These are phyloP conservation scores for Guadua angustifolia DNA, from an alignment of 176 grass and related monocot species.

Conservation along the genomic window DNA sequence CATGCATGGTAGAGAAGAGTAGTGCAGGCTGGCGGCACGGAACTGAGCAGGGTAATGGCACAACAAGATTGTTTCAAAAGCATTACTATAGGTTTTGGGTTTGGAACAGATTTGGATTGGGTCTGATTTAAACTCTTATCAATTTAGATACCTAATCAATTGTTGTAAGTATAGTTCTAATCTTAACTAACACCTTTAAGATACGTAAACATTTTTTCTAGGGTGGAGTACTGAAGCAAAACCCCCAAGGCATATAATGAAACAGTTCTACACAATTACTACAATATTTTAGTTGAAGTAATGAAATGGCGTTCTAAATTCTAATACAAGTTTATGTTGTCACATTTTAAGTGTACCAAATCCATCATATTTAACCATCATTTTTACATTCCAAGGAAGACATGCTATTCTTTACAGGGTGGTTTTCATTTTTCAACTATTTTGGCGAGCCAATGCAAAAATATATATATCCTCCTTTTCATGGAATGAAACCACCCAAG, in stretches of 20 bases:
- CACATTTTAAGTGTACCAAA: not conserved
- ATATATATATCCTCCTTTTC: too few relatives aligned
- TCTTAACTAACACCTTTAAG: not conserved
- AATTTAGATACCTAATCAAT: not conserved
- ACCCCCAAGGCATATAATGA: not conserved
- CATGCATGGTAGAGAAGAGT: not conserved
- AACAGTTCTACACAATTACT: not conserved
- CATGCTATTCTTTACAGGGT: not conserved
- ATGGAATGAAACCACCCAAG: too few relatives aligned
- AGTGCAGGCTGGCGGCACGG: not conserved
- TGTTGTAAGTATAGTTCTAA: not conserved
- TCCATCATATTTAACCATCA: not conserved
- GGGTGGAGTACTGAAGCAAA: not conserved
- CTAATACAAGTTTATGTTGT: not conserved
- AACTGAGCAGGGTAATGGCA: not conserved
- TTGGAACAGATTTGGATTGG: not conserved
- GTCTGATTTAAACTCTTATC: not conserved
- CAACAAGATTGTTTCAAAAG: not conserved
- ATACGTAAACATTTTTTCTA: not conserved
- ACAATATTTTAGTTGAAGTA: slow-evolving; percentile 1
- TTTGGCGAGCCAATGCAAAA: not conserved
- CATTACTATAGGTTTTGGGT: not conserved
- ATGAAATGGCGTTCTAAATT: not conserved
- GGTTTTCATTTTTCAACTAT: not conserved
- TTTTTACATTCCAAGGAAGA: slow-evolving; percentile 4